These are phyloP conservation scores for Calonectria pauciramosa DNA, from an alignment of 2,329 filamentous ascomycete genomes.

Conservation along the genomic window DNA sequence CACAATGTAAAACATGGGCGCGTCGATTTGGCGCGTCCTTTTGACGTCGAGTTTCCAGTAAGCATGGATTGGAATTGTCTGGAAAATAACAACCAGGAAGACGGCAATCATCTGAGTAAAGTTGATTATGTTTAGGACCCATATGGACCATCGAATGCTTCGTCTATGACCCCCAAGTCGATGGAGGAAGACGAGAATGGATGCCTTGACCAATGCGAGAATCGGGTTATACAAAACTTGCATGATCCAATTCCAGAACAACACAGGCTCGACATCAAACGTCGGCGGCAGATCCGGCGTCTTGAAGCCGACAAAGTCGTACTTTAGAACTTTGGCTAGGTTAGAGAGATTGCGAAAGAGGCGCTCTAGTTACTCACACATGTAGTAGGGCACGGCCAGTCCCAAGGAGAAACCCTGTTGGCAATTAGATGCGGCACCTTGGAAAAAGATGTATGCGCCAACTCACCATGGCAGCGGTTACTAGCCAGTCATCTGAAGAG, in stretches of 20 bases:
- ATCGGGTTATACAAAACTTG: slow-evolving; percentile 59
- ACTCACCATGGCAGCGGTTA: slow-evolving; percentile 33
- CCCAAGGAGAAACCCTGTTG: slow-evolving; percentile 34
- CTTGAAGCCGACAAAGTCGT: slow-evolving; percentile 36
- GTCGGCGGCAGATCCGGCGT: slow-evolving; percentile 24
- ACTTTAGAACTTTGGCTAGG: slow-evolving; percentile 25
- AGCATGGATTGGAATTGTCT: slow-evolving; percentile 55
- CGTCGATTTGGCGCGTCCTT: slow-evolving; percentile 17
- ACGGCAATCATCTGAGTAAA: slow-evolving; percentile 47
- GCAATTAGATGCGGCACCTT: background rate
- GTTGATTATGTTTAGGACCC: slow-evolving; percentile 52
- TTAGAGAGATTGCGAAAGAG: background rate
- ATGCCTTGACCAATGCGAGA: slow-evolving; percentile 60
- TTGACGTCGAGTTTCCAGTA: slow-evolving; percentile 48
- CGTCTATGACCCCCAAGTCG: slow-evolving; percentile 51
- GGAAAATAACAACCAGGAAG: slow-evolving; percentile 55
- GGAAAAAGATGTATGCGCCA: background rate
- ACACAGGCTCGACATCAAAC: slow-evolving; percentile 31
- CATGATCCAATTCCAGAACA: slow-evolving; percentile 44
- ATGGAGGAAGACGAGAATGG: slow-evolving; percentile 60
- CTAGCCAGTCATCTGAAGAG: slow-evolving; percentile 37
- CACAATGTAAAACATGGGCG: slow-evolving; percentile 48
- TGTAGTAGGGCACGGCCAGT: slow-evolving; percentile 32
- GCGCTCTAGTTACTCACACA: slow-evolving; percentile 15
- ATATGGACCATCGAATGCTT: slow-evolving; percentile 42